Conservation (phyloP, 2,329 filamentous ascomycete genomes). For the Rhynchosporium agropyri region DNA sequence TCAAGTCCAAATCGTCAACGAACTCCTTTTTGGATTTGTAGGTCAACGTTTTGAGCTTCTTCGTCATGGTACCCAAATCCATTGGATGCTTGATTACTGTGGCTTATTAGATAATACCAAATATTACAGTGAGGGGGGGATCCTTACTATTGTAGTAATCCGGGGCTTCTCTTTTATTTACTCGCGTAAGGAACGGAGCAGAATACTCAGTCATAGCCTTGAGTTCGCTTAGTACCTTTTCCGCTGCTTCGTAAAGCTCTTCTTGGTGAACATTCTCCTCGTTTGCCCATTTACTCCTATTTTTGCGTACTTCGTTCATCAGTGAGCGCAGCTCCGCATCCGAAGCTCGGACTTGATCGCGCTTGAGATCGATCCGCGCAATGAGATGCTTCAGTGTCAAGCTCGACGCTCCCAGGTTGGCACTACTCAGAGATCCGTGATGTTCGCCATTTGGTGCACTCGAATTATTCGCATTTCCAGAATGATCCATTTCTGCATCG, state of each 20-base stretch:
- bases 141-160: constrained; percentile 88
- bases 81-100: constrained; percentile 94
- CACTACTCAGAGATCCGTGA: constrained; percentile 87
- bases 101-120: constrained; percentile 45
- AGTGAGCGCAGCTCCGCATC: constrained; percentile 89
- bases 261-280: constrained; percentile 98
- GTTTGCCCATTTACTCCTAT: constrained; percentile 97
- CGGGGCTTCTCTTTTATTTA: constrained; percentile 95
- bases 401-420: constrained; percentile 93
- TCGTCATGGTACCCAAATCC: constrained; percentile 97
- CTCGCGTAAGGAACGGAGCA: constrained; percentile 88
- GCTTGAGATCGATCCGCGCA: constrained; percentile 89
- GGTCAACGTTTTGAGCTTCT: constrained; percentile 81
- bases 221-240: constrained; percentile 95
- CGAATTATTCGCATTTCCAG: constrained; percentile 54
- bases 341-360: constrained; percentile 85
- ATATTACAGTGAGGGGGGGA: background rate
- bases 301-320: constrained; percentile 97
- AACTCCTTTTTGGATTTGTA: constrained; percentile 95
- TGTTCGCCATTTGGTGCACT: constrained; percentile 60
- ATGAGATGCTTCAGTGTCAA: constrained; percentile 97
- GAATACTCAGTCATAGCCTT: constrained; percentile 98
- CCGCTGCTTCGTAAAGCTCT: constrained; percentile 93
- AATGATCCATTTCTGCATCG: constrained; percentile 88
- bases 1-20: constrained; percentile 87